phyloP scores from a whole-genome alignment of 129 eudicot species.

The Flaveria robusta region DNA sequence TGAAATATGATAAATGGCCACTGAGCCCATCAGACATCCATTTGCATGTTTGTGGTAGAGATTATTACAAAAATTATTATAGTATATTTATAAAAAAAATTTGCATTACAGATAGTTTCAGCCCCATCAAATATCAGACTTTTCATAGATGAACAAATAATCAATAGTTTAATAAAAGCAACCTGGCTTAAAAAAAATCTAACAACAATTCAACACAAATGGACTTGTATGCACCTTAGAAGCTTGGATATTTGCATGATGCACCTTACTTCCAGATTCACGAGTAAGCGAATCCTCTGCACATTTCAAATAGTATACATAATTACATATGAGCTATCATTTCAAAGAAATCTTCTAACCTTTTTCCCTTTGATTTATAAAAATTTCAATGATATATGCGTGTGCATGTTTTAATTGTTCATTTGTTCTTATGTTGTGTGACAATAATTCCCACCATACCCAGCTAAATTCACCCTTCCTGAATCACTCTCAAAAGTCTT shows the following conservation, averaged over 20 bases:
- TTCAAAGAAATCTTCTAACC: neutral
- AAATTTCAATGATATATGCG: neutral
- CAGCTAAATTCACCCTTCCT: conserved; percentile 9
- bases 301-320: conserved; percentile 25
- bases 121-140: neutral
- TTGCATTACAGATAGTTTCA: neutral
- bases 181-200: neutral
- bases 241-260: conserved; percentile 88
- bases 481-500: neutral
- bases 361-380: neutral
- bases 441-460: neutral
- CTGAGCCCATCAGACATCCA: neutral
- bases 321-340: conserved; percentile 21
- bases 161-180: neutral
- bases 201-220: neutral
- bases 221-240: conserved; percentile 59
- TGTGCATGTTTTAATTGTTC: neutral
- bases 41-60: neutral
- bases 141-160: neutral
- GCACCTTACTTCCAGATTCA: conserved; percentile 92
- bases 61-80: neutral
- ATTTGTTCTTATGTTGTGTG: neutral
- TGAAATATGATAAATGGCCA: neutral
- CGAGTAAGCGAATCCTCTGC: conserved; percentile 92
- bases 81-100: neutral